Conservation (phyloP, 345 rosid species). For the Citrus inodora region DNA sequence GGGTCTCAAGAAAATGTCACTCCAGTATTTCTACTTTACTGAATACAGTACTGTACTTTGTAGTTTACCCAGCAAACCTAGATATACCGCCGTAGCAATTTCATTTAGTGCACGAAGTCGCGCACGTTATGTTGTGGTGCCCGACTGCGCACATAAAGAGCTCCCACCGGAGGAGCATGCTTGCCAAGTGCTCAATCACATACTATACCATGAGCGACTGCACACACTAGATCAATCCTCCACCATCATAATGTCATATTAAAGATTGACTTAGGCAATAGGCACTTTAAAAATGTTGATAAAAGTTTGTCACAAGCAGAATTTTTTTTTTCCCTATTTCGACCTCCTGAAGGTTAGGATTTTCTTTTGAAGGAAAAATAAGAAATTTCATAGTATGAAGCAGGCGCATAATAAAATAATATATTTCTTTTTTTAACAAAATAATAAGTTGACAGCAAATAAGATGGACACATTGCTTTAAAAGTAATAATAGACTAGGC, state of each 20-base stretch:
- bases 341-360: not conserved
- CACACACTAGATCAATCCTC: no score
- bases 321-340: not conserved
- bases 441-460: not conserved
- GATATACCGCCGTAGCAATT: not conserved
- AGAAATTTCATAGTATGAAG: not conserved
- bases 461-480: not conserved
- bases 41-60: not conserved
- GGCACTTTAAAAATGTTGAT: not conserved
- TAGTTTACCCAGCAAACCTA: not conserved
- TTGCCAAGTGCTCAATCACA: no score
- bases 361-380: not conserved
- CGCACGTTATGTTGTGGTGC: no score
- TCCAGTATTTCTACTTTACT: not conserved
- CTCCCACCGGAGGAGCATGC: no score
- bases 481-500: not conserved
- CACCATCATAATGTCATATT: no score
- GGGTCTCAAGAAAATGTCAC: not conserved
- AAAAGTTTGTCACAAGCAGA: not conserved
- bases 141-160: no score
- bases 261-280: not conserved
- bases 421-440: no score
- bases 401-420: not conserved
- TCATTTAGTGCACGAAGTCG: no score
- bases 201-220: no score